A percentile compares a stretch with the other conserved stretches of the same genome.
These are phyloP conservation scores for Alternaria triticimaculans DNA, from an alignment of 2,329 filamentous ascomycete genomes.

Conservation along the genomic window DNA sequence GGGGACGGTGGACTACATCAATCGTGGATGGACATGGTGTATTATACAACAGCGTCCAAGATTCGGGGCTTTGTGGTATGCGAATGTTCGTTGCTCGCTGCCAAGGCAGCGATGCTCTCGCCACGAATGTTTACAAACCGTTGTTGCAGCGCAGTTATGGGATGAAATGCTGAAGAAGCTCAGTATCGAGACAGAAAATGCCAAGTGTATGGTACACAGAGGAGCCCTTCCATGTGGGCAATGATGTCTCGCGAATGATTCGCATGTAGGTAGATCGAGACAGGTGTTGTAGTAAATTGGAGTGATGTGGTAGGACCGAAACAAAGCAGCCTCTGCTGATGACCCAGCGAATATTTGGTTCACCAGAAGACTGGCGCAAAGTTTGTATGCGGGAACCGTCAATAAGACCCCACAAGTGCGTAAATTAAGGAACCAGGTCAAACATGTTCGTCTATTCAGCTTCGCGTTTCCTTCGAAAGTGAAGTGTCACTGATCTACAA, in stretches of 20 bases:
- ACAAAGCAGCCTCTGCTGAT: neutral
- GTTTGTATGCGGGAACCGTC: neutral
- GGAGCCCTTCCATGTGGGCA: neutral
- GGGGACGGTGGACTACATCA: neutral
- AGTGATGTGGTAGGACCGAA: neutral
- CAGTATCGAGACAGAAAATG: neutral
- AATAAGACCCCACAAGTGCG: neutral
- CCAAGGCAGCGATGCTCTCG: neutral
- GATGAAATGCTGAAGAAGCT: neutral
- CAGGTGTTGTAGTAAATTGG: neutral
- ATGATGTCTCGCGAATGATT: neutral
- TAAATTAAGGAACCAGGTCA: neutral
- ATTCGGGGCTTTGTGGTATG: too few relatives aligned
- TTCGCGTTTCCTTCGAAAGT: neutral
- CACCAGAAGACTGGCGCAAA: neutral
- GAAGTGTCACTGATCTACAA: neutral
- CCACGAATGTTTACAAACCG: neutral
- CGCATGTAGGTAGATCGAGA: neutral
- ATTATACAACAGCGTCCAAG: too few relatives aligned
- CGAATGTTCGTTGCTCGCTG: neutral
- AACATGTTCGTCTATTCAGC: neutral
- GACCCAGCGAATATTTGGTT: neutral
- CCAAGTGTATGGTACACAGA: neutral
- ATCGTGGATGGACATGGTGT: neutral
- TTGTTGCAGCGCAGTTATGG: neutral